phyloP scores from a whole-genome alignment of 768 basidiomycete genomes.

The Leccinum fibrillosum region DNA sequence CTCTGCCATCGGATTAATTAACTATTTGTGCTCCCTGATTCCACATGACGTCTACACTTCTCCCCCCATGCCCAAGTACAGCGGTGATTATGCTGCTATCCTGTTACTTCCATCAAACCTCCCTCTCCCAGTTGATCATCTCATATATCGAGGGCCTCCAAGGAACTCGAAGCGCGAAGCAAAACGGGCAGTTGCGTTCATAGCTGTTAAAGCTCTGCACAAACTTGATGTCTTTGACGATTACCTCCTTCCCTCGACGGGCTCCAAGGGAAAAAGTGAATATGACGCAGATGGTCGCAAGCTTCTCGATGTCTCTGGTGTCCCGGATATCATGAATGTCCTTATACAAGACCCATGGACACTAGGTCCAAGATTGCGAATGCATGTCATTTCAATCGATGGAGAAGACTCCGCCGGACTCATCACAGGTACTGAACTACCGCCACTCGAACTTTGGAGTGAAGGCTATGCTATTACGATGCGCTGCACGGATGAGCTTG shows the following conservation, averaged over 20 bases:
- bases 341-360: conserved; percentile 66
- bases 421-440: conserved; percentile 61
- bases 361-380: conserved; percentile 52
- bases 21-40: conserved; percentile 74
- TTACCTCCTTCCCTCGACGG: conserved; percentile 70
- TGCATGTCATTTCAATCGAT: conserved; percentile 58
- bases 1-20: conserved; percentile 66
- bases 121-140: conserved; percentile 52
- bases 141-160: conserved; percentile 56
- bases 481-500: conserved; percentile 43
- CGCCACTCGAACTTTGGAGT: conserved; percentile 41
- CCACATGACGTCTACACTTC: conserved; percentile 70
- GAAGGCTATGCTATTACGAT: conserved; percentile 34
- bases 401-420: conserved; percentile 54
- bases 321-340: conserved; percentile 58
- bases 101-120: conserved; percentile 68
- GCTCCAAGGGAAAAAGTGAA: conserved; percentile 43
- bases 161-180: conserved; percentile 76
- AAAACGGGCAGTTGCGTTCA: conserved; percentile 77
- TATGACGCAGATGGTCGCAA: conserved; percentile 52
- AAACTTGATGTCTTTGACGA: conserved; percentile 78
- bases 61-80: conserved; percentile 55
- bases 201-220: conserved; percentile 68
- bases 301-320: conserved; percentile 39
- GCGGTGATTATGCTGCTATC: conserved; percentile 53